A percentile compares a stretch with the other conserved stretches of the same genome.
Conservation (phyloP, 2,329 filamentous ascomycete species). For the Simplicillium aogashimaense region DNA sequence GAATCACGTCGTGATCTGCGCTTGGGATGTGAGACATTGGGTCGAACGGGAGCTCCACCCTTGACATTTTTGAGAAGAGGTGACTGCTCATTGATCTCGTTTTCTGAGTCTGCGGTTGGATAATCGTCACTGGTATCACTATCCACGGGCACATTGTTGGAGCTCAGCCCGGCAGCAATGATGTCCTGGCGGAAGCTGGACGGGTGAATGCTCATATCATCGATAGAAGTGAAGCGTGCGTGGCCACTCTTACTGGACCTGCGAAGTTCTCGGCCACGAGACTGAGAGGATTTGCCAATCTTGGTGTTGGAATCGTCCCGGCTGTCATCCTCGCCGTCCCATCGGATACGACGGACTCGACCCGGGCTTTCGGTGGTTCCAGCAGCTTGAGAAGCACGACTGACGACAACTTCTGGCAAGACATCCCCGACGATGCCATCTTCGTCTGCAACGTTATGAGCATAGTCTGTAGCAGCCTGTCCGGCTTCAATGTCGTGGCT, state of each 20-base stretch:
- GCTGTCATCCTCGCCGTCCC: conserved; percentile 18
- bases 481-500: conserved; percentile 40
- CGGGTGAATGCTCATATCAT: conserved; percentile 77
- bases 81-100: conserved; percentile 31
- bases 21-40: conserved; percentile 12
- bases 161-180: conserved; percentile 64
- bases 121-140: conserved; percentile 41
- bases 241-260: conserved; percentile 38
- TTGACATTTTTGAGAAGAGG: conserved; percentile 34
- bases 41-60: conserved; percentile 12
- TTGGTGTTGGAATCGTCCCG: conserved; percentile 17
- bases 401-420: conserved; percentile 52
- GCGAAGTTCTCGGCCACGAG: conserved; percentile 32
- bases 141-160: conserved; percentile 34
- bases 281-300: conserved; percentile 14
- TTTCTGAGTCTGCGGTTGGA: conserved; percentile 30
- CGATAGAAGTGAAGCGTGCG: conserved; percentile 52
- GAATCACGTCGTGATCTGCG: conserved; percentile 34
- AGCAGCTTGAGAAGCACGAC: conserved; percentile 26
- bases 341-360: conserved; percentile 27
- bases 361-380: conserved; percentile 21
- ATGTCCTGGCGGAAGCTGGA: conserved; percentile 88
- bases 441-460: conserved; percentile 41
- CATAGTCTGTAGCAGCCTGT: conserved; percentile 27
- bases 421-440: conserved; percentile 49